Evolutionary conservation across 345 rosid species (phyloP).

Genomic region (Syzygium jambos): DNA sequence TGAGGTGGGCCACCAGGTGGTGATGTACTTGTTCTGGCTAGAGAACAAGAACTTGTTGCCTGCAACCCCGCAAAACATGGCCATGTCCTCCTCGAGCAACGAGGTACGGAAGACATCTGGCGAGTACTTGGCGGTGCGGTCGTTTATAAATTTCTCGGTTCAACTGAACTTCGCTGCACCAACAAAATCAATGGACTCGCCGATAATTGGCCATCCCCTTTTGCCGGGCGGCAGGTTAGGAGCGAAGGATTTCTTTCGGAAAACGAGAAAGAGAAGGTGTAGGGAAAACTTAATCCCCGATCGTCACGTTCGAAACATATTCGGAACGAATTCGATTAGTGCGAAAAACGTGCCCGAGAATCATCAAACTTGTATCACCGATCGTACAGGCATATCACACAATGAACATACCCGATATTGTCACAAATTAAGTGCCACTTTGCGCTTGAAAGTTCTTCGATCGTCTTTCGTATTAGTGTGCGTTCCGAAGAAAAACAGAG

Average conservation of each 20-base stretch:
- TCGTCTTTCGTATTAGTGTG: no score
- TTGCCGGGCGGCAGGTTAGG: neutral
- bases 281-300: no score
- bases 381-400: no score
- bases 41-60: neutral
- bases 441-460: no score
- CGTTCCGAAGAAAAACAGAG: no score
- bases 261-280: neutral
- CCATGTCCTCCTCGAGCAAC: neutral
- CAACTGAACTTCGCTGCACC: neutral
- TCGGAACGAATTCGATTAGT: no score
- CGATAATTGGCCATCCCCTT: neutral
- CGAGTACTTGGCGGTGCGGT: neutral
- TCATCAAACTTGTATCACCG: no score
- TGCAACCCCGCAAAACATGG: neutral
- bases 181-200: neutral
- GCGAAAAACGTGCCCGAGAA: no score
- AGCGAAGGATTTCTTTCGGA: neutral
- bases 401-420: no score
- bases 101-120: neutral
- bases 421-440: no score
- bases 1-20: neutral
- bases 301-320: no score
- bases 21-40: neutral
- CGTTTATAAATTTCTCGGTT: neutral